Base-by-base conservation (phyloP, 345 rosid genomes). In the Balakata baccata region DNA sequence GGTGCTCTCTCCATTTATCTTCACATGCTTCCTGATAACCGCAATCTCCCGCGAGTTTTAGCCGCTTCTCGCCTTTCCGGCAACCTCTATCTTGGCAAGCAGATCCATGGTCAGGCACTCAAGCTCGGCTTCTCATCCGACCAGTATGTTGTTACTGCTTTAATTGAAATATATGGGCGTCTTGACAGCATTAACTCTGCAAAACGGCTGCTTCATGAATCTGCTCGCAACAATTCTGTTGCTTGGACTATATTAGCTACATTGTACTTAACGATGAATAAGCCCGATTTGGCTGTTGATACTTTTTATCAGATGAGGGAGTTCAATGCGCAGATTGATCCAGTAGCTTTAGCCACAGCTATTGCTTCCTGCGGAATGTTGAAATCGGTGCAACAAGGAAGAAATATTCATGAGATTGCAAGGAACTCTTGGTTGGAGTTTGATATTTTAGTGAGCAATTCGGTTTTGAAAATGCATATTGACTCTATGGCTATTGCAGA, bases 401-500 rank as follows among this genome's bases (percentile, higher is more conserved):
- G 74, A 72, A 76, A 68, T 7, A 60, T 82, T 68, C 86, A 82
- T 64, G 73, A 67, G 69, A 61, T 81, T 58, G 90, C 86, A 0
- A 66, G 52, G 79, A 74, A 73, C 77, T 68, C 34, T 11, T 82
- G 87, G 23, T 64, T 85, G 69, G 90, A 87, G 68, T 83, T 68
- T 70, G 78, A 87, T 51, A 69, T 83, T 25, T 71, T 83, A 73
- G 87, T 85, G 50, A 53, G 86, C 76, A 87, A 85, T 63, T 82
- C 90, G 84, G 64, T 86, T 10, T 53, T 84, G 78, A 81, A 77
- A 77, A 86, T 87, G 89, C 83, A 77, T 72, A 66, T 81, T 52
- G 89, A 83, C 50, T 87, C 84, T 34, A 78, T 53, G 49, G 68
- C 80, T 65, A 18, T 79, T 11, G 71, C 69, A 29, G 84, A 82